Evolutionary conservation across 108 stramenopile species (phyloP), one percentile per base, ranked within the genome.

Genomic region (Skeletonema menzelii): DNA sequence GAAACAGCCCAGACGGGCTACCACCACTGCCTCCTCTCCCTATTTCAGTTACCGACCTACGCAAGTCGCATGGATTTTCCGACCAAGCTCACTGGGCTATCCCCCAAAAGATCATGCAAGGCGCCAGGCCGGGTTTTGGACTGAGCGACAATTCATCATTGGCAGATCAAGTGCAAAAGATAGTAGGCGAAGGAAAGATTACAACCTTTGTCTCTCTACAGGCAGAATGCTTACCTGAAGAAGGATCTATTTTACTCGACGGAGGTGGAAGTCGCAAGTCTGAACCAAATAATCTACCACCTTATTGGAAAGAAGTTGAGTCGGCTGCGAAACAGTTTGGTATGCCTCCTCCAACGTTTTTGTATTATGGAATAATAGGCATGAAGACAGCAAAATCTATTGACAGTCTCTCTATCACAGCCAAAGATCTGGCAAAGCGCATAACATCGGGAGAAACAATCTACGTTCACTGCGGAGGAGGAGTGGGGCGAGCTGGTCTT

Each of bases 401-500:
- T 13, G 68, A 76, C 6, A 40, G 56, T 17, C 68, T 76, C 8
- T 30, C 28, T 6, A 20, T 6, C 20, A 10, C 53, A 15, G 58
- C 61, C n/a, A 28, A 13, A 19, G 59, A 76, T 14, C 26, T 76
- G 10, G 53, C 37, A 8, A 30, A 64, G 30, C 75, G 75, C 5
- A 70, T 76, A 3, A 10, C 15, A 32, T 27, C 11, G 28, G 75
- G 75, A 28, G 75, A 76, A 47, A 57, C 27, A 38, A n/a, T 76
- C 17, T 76, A 76, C 22, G 32, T 76, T 14, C 75, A 76, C 61
- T 76, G 75, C 2, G 27, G 31, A 17, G 75, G 75, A 53, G 75
- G 75, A 12, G 34, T 20, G 5, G 75, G 75, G 26, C 58, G 75
- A 4, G 57, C 75, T 0, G 75, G 75, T 4, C 37, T 70, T 2